These are phyloP conservation scores for Zopfia rhizophila DNA, from an alignment of 2,329 filamentous ascomycete species.

Conservation along the genomic window DNA sequence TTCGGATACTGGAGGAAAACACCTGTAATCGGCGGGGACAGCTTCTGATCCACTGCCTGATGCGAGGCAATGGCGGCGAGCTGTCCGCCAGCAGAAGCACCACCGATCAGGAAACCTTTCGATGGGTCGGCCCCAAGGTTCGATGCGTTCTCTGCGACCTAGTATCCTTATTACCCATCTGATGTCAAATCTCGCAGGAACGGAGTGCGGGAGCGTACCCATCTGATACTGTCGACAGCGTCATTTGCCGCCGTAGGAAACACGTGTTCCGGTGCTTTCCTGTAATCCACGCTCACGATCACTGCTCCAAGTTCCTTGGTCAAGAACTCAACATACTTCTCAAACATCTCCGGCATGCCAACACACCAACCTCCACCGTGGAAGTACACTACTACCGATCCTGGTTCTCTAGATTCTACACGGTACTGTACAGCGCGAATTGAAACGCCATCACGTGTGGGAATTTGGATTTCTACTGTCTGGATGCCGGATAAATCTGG, in stretches of 20 bases:
- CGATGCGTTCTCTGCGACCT: conserved; percentile 22
- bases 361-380: conserved; percentile 32
- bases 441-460: conserved; percentile 19
- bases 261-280: conserved; percentile 20
- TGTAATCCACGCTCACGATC: conserved; percentile 23
- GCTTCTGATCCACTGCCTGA: conserved; percentile 25
- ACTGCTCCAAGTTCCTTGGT: conserved; percentile 17
- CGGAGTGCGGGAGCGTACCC: conserved; percentile 19
- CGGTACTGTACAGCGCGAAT: conserved; percentile 21
- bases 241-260: conserved; percentile 21
- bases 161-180: neutral
- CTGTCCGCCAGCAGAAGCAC: conserved; percentile 28
- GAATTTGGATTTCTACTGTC: conserved; percentile 26
- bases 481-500: conserved; percentile 19
- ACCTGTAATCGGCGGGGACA: conserved; percentile 27
- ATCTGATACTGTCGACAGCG: conserved; percentile 22
- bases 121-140: conserved; percentile 18
- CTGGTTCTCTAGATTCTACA: conserved; percentile 10
- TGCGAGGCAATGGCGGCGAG: conserved; percentile 26
- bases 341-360: conserved; percentile 23
- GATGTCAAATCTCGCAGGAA: neutral
- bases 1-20: conserved; percentile 20
- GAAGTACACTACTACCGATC: conserved; percentile 30
- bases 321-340: conserved; percentile 11
- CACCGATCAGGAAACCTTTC: conserved; percentile 29